These are phyloP conservation scores for Calocybe gangraenosa DNA, from an alignment of 768 basidiomycete genomes.

Conservation along the genomic window DNA sequence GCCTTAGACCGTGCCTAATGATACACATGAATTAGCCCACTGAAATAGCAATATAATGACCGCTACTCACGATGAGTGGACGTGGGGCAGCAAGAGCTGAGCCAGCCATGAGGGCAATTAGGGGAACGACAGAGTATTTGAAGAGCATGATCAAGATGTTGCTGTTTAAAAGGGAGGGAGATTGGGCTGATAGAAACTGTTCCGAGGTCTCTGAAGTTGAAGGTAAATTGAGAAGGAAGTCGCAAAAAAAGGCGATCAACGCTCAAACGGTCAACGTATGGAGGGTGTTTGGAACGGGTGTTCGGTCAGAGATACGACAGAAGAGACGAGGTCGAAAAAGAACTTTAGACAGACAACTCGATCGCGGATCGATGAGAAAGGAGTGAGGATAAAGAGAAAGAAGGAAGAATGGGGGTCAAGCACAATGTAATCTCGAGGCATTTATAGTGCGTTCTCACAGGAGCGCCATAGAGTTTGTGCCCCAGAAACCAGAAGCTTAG, in stretches of 20 bases:
- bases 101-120: slow-evolving; percentile 19
- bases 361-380: slow-evolving; percentile 13
- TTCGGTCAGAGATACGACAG: slow-evolving; percentile 14
- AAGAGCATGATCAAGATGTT: slow-evolving; percentile 20
- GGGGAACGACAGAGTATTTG: slow-evolving; percentile 21
- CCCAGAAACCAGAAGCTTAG: neutral
- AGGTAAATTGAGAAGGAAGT: neutral
- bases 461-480: neutral
- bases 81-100: slow-evolving; percentile 22
- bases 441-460: neutral
- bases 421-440: neutral
- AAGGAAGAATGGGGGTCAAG: neutral
- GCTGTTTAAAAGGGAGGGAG: slow-evolving; percentile 12
- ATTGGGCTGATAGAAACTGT: neutral
- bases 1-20: no score
- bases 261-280: slow-evolving; percentile 7
- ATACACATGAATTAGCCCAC: no score
- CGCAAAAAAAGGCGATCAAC: neutral
- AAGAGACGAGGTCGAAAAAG: slow-evolving; percentile 2
- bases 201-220: neutral
- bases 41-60: no score
- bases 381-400: slow-evolving; percentile 5
- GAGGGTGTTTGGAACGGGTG: slow-evolving; percentile 8
- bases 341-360: slow-evolving; percentile 8
- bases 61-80: neutral